Base-by-base conservation (phyloP, 768 basidiomycete species). In the Suillus hirtellus region DNA sequence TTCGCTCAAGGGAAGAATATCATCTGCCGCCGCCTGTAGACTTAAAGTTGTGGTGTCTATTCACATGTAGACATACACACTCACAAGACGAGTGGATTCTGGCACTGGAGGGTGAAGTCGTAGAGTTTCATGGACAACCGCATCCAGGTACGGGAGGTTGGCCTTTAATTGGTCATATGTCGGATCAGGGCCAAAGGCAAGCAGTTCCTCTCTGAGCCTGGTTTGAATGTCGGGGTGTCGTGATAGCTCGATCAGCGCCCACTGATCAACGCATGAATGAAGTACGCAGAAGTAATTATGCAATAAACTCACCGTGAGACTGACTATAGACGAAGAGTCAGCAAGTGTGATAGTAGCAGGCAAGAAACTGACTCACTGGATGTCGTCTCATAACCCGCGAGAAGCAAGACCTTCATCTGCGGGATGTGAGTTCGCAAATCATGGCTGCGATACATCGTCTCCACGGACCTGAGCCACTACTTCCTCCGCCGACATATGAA, bases 131-230 rank as follows among this genome's bases (percentile, higher is more conserved):
- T 47, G 46, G 2, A 47, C 46, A 6, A 47, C 11, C 4, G n/a
- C 46, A 47, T 47, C 46, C 46, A 47, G 11, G 46, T 47, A 47
- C 11, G 21, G 46, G 21, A 47, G 46, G 8, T 21, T 12, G 11
- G n/a, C 46, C 46, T 47, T 47, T 47, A 47, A 47, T 12, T 47
- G 46, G 11, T 47, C 46, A 21, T 47, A 47, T 47, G 46, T 47
- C 21, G 46, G 46, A 21, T 47, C 46, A 12, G n/a, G 10, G 11
- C 46, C 46, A 47, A 47, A 47, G 5, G 21, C 46, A 47, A 47
- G 11, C 46, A 47, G n/a, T 46, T 46, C 44, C n/a, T 46, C 44
- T 46, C 44, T n/a, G 44, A 46, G 44, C 3, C 44, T 46, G 46
- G 21, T 47, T 47, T 47, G 46, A 10, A 21, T 5, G 5, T 47